These are phyloP conservation scores for Tricholoma bakamatsutake DNA, from an alignment of 768 basidiomycete species.

Conservation along the genomic window DNA sequence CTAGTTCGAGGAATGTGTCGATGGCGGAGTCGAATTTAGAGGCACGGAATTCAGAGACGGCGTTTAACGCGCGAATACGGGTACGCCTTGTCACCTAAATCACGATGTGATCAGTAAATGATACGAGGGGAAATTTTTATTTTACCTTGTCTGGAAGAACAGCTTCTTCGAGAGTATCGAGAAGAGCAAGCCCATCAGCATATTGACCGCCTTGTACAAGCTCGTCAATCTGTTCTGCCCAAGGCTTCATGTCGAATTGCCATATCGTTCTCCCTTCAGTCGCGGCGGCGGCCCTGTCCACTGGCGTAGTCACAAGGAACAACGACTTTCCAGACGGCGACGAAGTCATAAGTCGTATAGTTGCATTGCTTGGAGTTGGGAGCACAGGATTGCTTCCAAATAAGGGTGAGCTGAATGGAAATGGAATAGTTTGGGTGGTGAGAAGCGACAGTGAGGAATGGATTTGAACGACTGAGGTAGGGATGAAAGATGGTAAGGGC, in stretches of 20 bases:
- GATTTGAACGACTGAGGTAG: conserved; percentile 62
- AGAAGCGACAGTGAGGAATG: conserved; percentile 63
- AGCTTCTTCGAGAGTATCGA: conserved; percentile 61
- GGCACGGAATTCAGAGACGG: conserved; percentile 68
- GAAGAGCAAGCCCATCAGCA: conserved; percentile 71
- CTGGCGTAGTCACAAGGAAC: conserved; percentile 67
- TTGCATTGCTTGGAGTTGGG: conserved; percentile 33
- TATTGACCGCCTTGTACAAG: conserved; percentile 65
- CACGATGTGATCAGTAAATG: conserved; percentile 6
- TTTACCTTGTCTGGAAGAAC: conserved; percentile 59
- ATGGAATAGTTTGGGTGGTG: conserved; percentile 55
- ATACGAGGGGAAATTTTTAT: background rate
- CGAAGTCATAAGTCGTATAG: conserved; percentile 60
- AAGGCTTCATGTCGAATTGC: conserved; percentile 63
- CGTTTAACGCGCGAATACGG: conserved; percentile 66
- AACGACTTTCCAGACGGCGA: conserved; percentile 47
- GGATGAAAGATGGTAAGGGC: conserved; percentile 30
- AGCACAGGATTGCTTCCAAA: conserved; percentile 20
- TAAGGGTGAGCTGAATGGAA: conserved; percentile 46
- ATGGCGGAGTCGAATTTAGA: conserved; percentile 74
- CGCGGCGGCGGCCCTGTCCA: conserved; percentile 58
- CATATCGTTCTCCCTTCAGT: conserved; percentile 77
- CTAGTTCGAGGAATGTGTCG: conserved; percentile 80
- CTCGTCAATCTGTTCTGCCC: conserved; percentile 83
- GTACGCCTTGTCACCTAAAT: conserved; percentile 49